These are phyloP conservation scores for Aureobasidium sp. DNA, from an alignment of 2,329 filamentous ascomycete genomes.

Conservation along the genomic window DNA sequence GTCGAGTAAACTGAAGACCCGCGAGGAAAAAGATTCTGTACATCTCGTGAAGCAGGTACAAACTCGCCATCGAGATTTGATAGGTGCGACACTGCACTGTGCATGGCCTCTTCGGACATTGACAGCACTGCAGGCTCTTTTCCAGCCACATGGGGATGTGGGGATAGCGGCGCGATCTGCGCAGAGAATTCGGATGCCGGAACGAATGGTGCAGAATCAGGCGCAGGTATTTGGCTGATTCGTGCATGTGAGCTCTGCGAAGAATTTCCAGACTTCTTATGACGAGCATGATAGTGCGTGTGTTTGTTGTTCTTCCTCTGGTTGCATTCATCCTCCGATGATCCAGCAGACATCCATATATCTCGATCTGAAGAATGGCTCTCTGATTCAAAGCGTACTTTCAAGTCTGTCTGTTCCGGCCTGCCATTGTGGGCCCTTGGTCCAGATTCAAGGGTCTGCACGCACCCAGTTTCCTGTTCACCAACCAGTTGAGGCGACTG, in stretches of 20 bases:
- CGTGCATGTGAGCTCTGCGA: background rate
- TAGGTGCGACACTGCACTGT: conserved; percentile 8
- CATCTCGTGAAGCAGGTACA: conserved; percentile 1
- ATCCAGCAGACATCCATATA: conserved; percentile 11
- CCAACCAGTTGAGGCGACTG: too few relatives aligned
- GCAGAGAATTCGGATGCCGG: background rate
- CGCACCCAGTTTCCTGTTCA: too few relatives aligned
- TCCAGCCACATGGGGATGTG: background rate
- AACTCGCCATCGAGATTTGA: conserved; percentile 12
- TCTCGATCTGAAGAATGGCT: conserved; percentile 15
- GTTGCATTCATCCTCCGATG: background rate
- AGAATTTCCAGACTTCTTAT: background rate
- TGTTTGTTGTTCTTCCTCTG: background rate
- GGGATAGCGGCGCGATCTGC: background rate
- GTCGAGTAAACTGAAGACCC: conserved; percentile 1
- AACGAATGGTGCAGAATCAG: background rate
- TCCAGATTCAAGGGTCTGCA: background rate
- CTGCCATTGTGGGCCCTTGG: background rate
- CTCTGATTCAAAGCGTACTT: conserved; percentile 2
- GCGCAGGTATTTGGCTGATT: background rate
- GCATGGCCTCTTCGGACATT: conserved; percentile 13
- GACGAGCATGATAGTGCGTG: background rate
- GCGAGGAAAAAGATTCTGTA: conserved; percentile 3
- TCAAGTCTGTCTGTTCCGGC: background rate
- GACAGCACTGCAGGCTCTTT: conserved; percentile 6